These are phyloP conservation scores for Kurtzmaniella fragi DNA, from an alignment of 805 yeast species.

Conservation along the genomic window DNA sequence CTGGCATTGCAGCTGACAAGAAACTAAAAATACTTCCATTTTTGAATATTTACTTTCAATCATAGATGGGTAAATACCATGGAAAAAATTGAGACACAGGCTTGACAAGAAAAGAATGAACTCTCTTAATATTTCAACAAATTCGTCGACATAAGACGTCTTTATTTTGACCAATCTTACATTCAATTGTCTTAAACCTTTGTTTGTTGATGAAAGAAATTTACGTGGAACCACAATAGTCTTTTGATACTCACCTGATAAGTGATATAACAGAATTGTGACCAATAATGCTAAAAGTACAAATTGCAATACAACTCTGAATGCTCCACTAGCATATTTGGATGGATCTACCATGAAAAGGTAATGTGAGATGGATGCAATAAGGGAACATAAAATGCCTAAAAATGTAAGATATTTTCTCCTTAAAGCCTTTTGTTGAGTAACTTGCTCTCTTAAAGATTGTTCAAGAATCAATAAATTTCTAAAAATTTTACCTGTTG, in stretches of 20 bases:
- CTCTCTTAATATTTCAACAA: conserved; percentile 34
- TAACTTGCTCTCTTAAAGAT: conserved; percentile 73
- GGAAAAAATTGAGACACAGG: conserved; percentile 24
- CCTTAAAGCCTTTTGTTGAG: conserved; percentile 63
- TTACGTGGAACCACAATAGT: conserved; percentile 79
- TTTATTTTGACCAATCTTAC: conserved; percentile 65
- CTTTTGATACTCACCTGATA: conserved; percentile 85
- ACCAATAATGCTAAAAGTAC: conserved; percentile 57
- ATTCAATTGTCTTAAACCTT: conserved; percentile 82
- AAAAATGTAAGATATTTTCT: conserved; percentile 55
- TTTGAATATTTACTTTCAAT: conserved; percentile 24
- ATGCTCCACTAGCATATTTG: conserved; percentile 21
- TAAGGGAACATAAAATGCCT: conserved; percentile 33
- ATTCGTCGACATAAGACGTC: conserved; percentile 26
- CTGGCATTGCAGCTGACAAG: conserved; percentile 43
- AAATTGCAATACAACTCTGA: conserved; percentile 44
- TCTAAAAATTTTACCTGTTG: conserved; percentile 71
- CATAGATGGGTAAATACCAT: conserved; percentile 30
- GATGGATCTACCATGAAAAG: conserved; percentile 23
- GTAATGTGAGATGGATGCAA: conserved; percentile 36
- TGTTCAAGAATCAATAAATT: conserved; percentile 84
- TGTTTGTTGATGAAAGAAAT: conserved; percentile 78
- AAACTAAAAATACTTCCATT: conserved; percentile 34
- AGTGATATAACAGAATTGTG: conserved; percentile 69
- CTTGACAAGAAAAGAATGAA: conserved; percentile 25